Percentiles rank a stretch among this genome's conserved stretches.
phyloP scores from a whole-genome alignment of 352 stramenopile genomes.

The Saprolegnia diclina region DNA sequence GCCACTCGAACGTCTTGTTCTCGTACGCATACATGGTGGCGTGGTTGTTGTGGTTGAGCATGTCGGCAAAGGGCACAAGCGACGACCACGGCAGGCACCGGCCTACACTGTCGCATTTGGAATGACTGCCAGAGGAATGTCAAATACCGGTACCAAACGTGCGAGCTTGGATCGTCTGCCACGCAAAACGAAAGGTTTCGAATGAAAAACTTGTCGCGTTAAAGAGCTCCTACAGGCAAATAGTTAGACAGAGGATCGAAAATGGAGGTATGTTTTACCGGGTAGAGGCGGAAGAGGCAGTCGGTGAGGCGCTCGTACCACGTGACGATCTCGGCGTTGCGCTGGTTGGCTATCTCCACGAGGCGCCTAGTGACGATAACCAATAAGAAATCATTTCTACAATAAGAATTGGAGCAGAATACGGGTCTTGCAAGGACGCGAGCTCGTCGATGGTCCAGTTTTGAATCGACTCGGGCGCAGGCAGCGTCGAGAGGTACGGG shows the following conservation, averaged over 20 bases:
- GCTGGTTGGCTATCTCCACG: conserved; percentile 39
- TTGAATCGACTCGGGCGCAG: conserved; percentile 66
- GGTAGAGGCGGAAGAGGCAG: conserved; percentile 44
- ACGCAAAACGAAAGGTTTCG: conserved; percentile 73
- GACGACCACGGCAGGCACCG: conserved; percentile 85
- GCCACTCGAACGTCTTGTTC: conserved; percentile 60
- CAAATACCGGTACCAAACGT: conserved; percentile 52
- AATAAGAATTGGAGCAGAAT: conserved; percentile 6
- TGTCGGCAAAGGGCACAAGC: conserved; percentile 90
- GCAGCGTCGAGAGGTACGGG: conserved; percentile 84
- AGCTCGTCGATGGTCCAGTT: conserved; percentile 74
- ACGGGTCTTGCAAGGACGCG: conserved; percentile 63
- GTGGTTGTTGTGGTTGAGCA: conserved; percentile 88
- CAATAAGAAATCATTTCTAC: conserved; percentile 7
- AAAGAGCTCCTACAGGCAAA: conserved; percentile 3
- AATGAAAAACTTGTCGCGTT: conserved; percentile 27
- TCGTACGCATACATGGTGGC: conserved; percentile 85
- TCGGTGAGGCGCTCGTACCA: conserved; percentile 51
- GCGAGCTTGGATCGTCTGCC: conserved; percentile 86
- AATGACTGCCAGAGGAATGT: neutral
- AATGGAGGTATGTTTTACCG: conserved; percentile 31
- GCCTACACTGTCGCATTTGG: conserved; percentile 24
- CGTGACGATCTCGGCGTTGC: conserved; percentile 48
- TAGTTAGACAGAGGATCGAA: conserved; percentile 1
- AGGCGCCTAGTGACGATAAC: conserved; percentile 33